Evolutionary conservation across 2,329 filamentous ascomycete species (phyloP).

Genomic region (Epichloe coenophiala): DNA sequence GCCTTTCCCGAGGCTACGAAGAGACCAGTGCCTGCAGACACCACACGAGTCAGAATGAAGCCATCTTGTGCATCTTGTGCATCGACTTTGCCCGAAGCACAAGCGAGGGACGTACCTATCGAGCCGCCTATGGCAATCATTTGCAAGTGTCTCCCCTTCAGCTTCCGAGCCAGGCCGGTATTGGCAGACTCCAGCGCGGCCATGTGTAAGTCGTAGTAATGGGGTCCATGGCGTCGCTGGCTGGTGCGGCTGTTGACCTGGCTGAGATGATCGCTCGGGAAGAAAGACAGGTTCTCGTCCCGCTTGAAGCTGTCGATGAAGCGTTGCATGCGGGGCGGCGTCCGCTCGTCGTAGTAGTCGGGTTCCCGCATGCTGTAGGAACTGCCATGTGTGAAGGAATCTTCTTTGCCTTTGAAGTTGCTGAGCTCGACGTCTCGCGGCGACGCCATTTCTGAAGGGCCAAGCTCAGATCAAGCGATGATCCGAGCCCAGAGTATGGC

Average conservation of each 20-base stretch:
- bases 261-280: constrained; percentile 29
- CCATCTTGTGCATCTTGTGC: too few species aligned
- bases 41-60: background rate
- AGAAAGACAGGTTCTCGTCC: constrained; percentile 38
- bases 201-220: constrained; percentile 41
- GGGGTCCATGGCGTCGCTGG: constrained; percentile 18
- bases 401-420: constrained; percentile 44
- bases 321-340: constrained; percentile 24
- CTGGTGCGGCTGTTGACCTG: constrained; percentile 16
- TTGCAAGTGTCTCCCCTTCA: constrained; percentile 79
- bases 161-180: constrained; percentile 58
- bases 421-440: constrained; percentile 39
- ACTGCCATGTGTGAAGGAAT: constrained; percentile 36
- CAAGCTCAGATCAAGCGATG: background rate
- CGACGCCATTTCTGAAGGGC: constrained; percentile 17
- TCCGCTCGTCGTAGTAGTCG: constrained; percentile 29
- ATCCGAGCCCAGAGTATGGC: background rate
- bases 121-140: constrained; percentile 97
- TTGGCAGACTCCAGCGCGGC: constrained; percentile 62
- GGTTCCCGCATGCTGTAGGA: constrained; percentile 38
- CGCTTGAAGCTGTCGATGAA: constrained; percentile 51
- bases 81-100: background rate
- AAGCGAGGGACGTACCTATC: constrained; percentile 44
- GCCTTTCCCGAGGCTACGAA: constrained; percentile 74
- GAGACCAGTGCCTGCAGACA: constrained; percentile 48